Evolutionary conservation across 768 basidiomycete genomes (phyloP).

Genomic region (Termitomyces sp.): DNA sequence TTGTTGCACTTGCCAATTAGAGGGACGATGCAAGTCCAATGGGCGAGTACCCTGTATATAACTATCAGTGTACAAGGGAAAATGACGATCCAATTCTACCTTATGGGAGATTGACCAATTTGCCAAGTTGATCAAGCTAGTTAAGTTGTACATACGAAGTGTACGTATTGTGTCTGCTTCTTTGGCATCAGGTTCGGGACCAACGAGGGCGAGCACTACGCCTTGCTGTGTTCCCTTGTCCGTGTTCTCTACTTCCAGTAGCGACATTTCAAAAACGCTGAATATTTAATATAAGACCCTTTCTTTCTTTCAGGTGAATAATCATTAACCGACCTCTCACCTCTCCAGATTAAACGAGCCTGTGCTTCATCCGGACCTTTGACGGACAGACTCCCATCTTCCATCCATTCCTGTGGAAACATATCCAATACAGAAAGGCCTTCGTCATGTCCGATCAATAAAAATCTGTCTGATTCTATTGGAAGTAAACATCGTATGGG

Average conservation of each 20-base stretch:
- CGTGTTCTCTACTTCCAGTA: conserved; percentile 65
- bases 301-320: not conserved
- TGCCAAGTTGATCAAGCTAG: conserved; percentile 69
- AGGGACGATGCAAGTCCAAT: conserved; percentile 50
- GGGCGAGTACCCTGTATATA: conserved; percentile 49
- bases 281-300: not conserved
- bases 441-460: conserved; percentile 78
- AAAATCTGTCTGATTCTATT: conserved; percentile 51
- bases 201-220: conserved; percentile 73
- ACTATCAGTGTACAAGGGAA: not conserved
- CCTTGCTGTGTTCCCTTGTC: conserved; percentile 53
- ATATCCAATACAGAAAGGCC: conserved; percentile 81
- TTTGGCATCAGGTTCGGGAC: conserved; percentile 50
- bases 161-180: conserved; percentile 52
- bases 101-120: conserved; percentile 70
- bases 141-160: conserved; percentile 80
- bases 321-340: conserved; percentile 56
- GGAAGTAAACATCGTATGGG: conserved; percentile 77
- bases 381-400: conserved; percentile 36
- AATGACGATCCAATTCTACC: conserved; percentile 28
- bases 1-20: conserved; percentile 47
- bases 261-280: conserved; percentile 74
- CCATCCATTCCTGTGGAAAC: conserved; percentile 70
- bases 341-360: conserved; percentile 64
- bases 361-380: conserved; percentile 73